phyloP scores from a whole-genome alignment of 2,329 filamentous ascomycete genomes.

The Rosellinia necatrix region DNA sequence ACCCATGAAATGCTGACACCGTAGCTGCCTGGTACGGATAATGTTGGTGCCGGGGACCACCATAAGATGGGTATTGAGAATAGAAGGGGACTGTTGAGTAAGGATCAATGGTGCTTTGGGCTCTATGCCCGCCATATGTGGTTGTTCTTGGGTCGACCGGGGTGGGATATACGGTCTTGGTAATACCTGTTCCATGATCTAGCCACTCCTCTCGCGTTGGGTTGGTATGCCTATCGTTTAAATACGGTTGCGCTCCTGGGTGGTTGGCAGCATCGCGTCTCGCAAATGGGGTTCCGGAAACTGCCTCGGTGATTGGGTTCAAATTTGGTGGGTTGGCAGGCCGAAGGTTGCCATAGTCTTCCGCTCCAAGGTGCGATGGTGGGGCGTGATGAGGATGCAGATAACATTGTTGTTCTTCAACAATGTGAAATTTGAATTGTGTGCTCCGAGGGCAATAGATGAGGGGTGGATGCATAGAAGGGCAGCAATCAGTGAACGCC shows the following conservation, averaged over 20 bases:
- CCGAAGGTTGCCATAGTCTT: background rate
- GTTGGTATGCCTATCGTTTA: background rate
- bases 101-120: too few species aligned
- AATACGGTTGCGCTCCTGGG: too few species aligned
- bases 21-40: conserved; percentile 11
- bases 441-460: conserved; percentile 19
- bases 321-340: background rate
- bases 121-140: too few species aligned
- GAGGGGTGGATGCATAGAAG: conserved; percentile 16
- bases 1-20: background rate
- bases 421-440: conserved; percentile 15
- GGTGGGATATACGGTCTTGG: too few species aligned
- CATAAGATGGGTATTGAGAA: background rate
- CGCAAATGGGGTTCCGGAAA: background rate
- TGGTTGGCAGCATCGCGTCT: background rate
- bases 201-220: background rate
- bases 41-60: background rate
- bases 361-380: background rate
- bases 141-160: too few species aligned
- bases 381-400: conserved; percentile 17
- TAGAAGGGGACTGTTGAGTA: background rate
- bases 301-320: background rate
- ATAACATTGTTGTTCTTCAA: conserved; percentile 9
- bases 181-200: background rate
- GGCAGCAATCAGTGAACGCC: conserved; percentile 9